Evolutionary conservation across 257 asterid species (phyloP).

Genomic region (Nicotiana benthamiana): DNA sequence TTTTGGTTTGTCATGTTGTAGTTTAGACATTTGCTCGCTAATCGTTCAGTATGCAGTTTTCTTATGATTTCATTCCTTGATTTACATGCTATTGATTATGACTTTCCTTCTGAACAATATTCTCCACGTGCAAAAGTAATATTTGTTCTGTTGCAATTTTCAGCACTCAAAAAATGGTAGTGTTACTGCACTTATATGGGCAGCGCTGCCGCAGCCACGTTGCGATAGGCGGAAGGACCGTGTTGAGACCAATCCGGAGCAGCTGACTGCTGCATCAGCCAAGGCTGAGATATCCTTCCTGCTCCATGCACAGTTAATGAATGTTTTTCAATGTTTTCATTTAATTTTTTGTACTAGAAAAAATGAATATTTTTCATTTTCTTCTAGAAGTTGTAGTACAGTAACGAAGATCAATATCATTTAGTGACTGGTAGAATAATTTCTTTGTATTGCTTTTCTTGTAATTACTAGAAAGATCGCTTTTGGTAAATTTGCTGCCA

Average conservation of each 20-base stretch:
- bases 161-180: constrained; percentile 72
- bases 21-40: neutral
- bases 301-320: neutral
- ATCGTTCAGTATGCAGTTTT: neutral
- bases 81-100: neutral
- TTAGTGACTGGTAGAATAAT: neutral
- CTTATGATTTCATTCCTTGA: neutral
- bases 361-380: no score
- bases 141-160: constrained; percentile 9
- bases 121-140: neutral
- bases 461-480: neutral
- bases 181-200: constrained; percentile 87
- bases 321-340: neutral
- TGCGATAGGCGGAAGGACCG: constrained; percentile 91
- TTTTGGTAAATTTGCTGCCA: neutral
- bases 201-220: constrained; percentile 97
- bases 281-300: constrained; percentile 95
- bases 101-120: neutral
- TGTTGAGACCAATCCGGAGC: constrained; percentile 98
- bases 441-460: neutral
- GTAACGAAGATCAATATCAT: neutral
- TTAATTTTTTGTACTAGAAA: no score
- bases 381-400: neutral
- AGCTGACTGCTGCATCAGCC: constrained; percentile 94
- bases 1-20: neutral